Evolutionary conservation across 1,284 basidiomycete genomes (phyloP).

Genomic region (Tranzscheliella williamsii): DNA sequence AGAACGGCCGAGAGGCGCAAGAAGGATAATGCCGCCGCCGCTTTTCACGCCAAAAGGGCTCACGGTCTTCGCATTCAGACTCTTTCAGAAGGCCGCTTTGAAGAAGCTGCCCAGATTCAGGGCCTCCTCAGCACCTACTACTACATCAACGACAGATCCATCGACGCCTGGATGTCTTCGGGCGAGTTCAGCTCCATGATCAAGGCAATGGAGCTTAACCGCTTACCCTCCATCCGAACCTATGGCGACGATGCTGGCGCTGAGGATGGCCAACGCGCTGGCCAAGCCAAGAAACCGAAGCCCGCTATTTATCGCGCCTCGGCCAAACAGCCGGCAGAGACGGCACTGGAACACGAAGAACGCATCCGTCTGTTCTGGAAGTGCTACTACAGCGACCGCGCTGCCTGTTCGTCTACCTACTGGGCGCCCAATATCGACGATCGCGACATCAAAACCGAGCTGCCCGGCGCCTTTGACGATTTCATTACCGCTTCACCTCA

Average conservation of each 20-base stretch:
- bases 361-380: slow-evolving; percentile 42
- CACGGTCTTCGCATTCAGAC: slow-evolving; percentile 20
- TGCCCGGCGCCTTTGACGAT: slow-evolving; percentile 41
- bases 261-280: slow-evolving; percentile 3
- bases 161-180: slow-evolving; percentile 46
- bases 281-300: slow-evolving; percentile 14
- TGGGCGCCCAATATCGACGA: slow-evolving; percentile 45
- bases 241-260: slow-evolving; percentile 1
- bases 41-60: slow-evolving; percentile 41
- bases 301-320: slow-evolving; percentile 25
- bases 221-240: slow-evolving; percentile 18
- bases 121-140: slow-evolving; percentile 33
- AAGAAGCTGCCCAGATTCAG: slow-evolving; percentile 37
- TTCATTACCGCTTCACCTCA: slow-evolving; percentile 23
- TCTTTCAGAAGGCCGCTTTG: slow-evolving; percentile 23
- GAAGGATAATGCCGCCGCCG: slow-evolving; percentile 28
- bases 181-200: slow-evolving; percentile 15
- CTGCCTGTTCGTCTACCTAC: slow-evolving; percentile 38
- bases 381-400: slow-evolving; percentile 40
- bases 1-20: slow-evolving; percentile 20
- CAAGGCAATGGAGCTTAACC: slow-evolving; percentile 44
- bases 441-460: slow-evolving; percentile 35
- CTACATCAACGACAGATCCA: slow-evolving; percentile 39
- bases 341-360: slow-evolving; percentile 35
- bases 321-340: slow-evolving; percentile 9